These are phyloP conservation scores for Beauveria bassiana DNA, from an alignment of 2,329 filamentous ascomycete genomes.

Conservation along the genomic window DNA sequence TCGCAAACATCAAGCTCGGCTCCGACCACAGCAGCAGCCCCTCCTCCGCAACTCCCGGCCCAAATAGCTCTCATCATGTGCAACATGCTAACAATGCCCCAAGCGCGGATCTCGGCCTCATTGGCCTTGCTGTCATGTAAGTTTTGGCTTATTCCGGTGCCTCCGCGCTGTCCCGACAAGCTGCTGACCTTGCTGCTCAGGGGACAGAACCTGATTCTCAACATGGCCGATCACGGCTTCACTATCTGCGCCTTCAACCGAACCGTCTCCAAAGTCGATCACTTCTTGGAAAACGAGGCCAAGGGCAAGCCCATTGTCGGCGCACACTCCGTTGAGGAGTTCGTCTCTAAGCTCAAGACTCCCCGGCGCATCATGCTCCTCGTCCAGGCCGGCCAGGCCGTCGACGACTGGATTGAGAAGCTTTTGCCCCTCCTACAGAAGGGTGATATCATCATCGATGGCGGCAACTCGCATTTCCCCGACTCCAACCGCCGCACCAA, in stretches of 20 bases:
- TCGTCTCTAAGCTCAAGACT: conserved; percentile 92
- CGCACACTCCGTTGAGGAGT: conserved; percentile 89
- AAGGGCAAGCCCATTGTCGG: conserved; percentile 95
- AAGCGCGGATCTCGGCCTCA: conserved; percentile 85
- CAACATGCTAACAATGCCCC: conserved; percentile 48
- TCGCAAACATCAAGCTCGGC: conserved; percentile 66
- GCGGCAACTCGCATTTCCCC: conserved; percentile 90
- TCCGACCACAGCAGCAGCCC: conserved; percentile 40
- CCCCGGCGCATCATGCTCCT: conserved; percentile 97
- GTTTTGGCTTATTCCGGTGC: conserved; percentile 22
- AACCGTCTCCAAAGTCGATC: conserved; percentile 96
- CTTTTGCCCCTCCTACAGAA: conserved; percentile 75
- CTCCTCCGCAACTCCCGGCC: conserved; percentile 22
- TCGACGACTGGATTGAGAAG: conserved; percentile 97
- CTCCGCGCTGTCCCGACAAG: background rate
- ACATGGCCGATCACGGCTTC: conserved; percentile 87
- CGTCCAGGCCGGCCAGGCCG: conserved; percentile 95
- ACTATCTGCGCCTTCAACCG: conserved; percentile 98
- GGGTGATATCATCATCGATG: conserved; percentile 98
- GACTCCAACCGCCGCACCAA: conserved; percentile 91
- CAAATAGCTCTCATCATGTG: conserved; percentile 22
- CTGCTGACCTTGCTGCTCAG: conserved; percentile 25
- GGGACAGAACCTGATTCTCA: conserved; percentile 82
- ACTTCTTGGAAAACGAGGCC: conserved; percentile 83
- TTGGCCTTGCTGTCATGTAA: conserved; percentile 86